These are phyloP conservation scores for Ustilago crameri DNA, from an alignment of 1,284 basidiomycete genomes.

Conservation along the genomic window DNA sequence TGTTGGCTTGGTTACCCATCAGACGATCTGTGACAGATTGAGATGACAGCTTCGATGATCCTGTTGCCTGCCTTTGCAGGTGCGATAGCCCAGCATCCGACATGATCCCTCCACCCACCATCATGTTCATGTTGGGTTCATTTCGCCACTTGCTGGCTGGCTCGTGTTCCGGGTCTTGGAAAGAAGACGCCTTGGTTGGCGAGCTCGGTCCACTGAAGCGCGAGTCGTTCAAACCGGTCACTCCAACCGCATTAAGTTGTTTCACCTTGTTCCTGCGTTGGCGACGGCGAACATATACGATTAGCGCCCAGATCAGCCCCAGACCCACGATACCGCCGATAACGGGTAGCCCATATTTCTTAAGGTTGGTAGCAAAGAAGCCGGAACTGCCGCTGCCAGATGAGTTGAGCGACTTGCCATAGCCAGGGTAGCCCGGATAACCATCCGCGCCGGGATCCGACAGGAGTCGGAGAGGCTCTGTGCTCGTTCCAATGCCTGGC, in stretches of 20 bases:
- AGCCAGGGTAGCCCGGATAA: conserved; percentile 33
- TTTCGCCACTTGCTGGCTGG: conserved; percentile 23
- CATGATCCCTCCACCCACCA: conserved; percentile 39
- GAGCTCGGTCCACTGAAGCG: conserved; percentile 18
- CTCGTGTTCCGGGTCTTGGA: conserved; percentile 20
- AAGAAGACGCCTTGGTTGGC: conserved; percentile 1
- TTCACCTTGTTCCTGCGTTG: conserved; percentile 13
- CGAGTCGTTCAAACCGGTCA: conserved; percentile 32
- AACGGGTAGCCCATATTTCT: conserved; percentile 47
- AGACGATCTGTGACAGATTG: conserved; percentile 22
- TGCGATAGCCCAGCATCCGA: conserved; percentile 36
- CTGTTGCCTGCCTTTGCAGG: conserved; percentile 37
- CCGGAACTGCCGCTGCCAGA: conserved; percentile 12
- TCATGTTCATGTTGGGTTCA: conserved; percentile 43
- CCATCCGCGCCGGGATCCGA: conserved; percentile 34
- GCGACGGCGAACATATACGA: conserved; percentile 19
- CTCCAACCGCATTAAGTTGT: conserved; percentile 29
- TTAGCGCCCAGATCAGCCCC: conserved; percentile 25
- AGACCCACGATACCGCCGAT: conserved; percentile 34
- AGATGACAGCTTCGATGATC: conserved; percentile 18
- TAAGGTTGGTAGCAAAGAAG: conserved; percentile 9
- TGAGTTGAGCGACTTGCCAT: conserved; percentile 6
- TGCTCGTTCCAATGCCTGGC: conserved; percentile 48
- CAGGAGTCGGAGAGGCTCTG: conserved; percentile 18
- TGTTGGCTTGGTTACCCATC: conserved; percentile 9